Conservation (phyloP, 2,329 filamentous ascomycete genomes). For the Scleromitrula shiraiana region DNA sequence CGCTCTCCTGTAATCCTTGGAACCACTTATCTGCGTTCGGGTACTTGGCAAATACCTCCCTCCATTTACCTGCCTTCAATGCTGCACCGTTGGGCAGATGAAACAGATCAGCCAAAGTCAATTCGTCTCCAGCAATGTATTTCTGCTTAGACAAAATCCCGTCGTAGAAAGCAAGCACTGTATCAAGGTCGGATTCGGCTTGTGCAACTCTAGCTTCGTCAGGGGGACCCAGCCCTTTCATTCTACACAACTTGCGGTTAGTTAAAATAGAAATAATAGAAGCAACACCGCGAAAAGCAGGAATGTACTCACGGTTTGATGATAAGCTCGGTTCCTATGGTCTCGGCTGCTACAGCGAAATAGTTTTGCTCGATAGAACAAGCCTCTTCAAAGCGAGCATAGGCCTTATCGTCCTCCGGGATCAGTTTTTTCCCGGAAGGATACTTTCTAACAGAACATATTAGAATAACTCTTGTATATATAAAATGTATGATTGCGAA, state of each 20-base stretch:
- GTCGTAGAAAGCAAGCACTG: constrained; percentile 21
- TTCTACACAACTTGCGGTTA: neutral
- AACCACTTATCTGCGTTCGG: constrained; percentile 20
- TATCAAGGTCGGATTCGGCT: constrained; percentile 13
- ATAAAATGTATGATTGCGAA: neutral
- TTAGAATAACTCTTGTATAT: neutral
- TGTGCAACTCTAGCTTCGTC: constrained; percentile 15
- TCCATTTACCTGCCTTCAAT: constrained; percentile 14
- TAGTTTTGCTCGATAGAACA: constrained; percentile 25
- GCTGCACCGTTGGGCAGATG: constrained; percentile 22
- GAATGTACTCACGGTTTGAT: constrained; percentile 16
- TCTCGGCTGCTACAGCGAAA: constrained; percentile 15
- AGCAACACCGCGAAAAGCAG: neutral
- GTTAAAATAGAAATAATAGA: neutral
- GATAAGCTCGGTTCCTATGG: constrained; percentile 2
- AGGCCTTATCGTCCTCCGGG: constrained; percentile 17
- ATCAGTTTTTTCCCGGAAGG: constrained; percentile 13
- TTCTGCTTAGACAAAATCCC: constrained; percentile 19
- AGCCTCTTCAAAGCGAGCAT: constrained; percentile 8
- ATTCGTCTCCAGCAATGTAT: constrained; percentile 25
- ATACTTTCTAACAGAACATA: neutral
- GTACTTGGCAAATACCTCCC: constrained; percentile 16
- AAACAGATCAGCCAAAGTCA: constrained; percentile 25
- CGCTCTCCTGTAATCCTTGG: constrained; percentile 14
- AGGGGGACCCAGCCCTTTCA: constrained; percentile 7